Base-by-base conservation (phyloP, 495 filamentous ascomycete species). In the Bombardia bombarda region DNA sequence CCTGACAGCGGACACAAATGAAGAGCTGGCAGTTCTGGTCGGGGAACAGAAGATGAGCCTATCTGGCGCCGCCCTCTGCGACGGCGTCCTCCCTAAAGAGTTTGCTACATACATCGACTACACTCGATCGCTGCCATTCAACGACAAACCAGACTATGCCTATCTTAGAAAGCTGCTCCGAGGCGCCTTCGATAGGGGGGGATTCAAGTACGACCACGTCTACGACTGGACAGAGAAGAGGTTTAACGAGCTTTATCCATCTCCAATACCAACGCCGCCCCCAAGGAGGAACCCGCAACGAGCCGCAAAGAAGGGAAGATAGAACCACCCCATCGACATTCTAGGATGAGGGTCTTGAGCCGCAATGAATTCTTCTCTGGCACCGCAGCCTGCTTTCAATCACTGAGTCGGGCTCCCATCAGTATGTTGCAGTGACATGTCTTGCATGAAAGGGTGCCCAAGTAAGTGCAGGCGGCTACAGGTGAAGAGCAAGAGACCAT, bases 201-300 rank as follows among this genome's bases (percentile, higher is more conserved):
- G 61, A 12, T 61, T 61, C 47, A 38, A 55, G 9, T 45, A 61
- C 21, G 49, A 65, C 32, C 18, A 63, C 38, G 42, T 63, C 32
- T 65, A 54, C 38, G 60, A 65, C 43, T 63, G 50, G 52, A 56
- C 52, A 8, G 36, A 51, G 47, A 54, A 54, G 38, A 28, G 36
- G 24, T 54, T 47, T 13, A 7, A 50, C 1, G 47, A 53, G 41
- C 42, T 47, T 2, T 1, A 28, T 28, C n/a, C n/a, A n/a, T n/a
- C n/a, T n/a, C n/a, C n/a, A n/a, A n/a, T n/a, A n/a, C n/a, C n/a
- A n/a, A n/a, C n/a, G n/a, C n/a, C n/a, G n/a, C n/a, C n/a, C n/a
- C n/a, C n/a, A n/a, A n/a, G n/a, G n/a, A n/a, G n/a, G n/a, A n/a
- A n/a, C n/a, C n/a, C n/a, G n/a, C n/a, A n/a, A n/a, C n/a, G n/a